A percentile compares a stretch with the other conserved stretches of the same genome.
These are phyloP conservation scores for Pleurotus giganteus DNA, from an alignment of 768 basidiomycete genomes.

Conservation along the genomic window DNA sequence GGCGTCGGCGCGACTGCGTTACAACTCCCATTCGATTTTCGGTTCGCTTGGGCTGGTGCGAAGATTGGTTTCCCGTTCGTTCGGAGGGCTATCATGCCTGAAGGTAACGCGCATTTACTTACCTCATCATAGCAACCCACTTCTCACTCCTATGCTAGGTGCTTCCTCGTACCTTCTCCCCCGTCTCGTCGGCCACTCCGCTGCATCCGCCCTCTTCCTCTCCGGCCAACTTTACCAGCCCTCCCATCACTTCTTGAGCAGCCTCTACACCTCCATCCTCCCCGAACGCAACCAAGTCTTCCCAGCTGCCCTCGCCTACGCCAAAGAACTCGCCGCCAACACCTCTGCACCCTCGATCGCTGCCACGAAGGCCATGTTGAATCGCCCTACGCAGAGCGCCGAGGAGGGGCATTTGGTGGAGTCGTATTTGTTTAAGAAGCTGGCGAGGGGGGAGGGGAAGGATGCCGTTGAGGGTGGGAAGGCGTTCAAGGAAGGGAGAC, in stretches of 20 bases:
- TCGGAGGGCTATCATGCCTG: conserved; percentile 45
- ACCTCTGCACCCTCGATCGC: conserved; percentile 52
- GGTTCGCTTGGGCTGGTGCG: conserved; percentile 50
- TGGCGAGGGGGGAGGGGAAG: conserved; percentile 25
- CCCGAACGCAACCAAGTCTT: conserved; percentile 51
- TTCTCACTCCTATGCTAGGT: conserved; percentile 19
- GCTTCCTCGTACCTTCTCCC: conserved; percentile 51
- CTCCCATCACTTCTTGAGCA: conserved; percentile 39
- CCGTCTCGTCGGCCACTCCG: conserved; percentile 49
- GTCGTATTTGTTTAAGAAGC: conserved; percentile 43
- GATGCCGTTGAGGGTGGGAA: conserved; percentile 48
- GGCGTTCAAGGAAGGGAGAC: conserved; percentile 48
- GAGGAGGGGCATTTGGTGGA: conserved; percentile 57
- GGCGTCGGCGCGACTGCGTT: conserved; percentile 49
- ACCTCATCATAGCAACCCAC: neutral
- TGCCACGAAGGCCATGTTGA: conserved; percentile 49
- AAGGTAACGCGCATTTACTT: conserved; percentile 32
- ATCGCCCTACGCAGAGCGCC: conserved; percentile 44
- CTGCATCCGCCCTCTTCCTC: conserved; percentile 49
- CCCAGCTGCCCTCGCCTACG: conserved; percentile 49
- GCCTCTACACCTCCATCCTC: conserved; percentile 45
- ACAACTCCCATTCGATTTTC: conserved; percentile 52
- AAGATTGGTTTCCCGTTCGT: conserved; percentile 50
- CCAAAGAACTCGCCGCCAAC: conserved; percentile 47
- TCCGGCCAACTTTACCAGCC: conserved; percentile 44